Evolutionary conservation across 805 yeast genomes (phyloP), one percentile per base, ranked within the genome.

Genomic region (Cyberlindnera americana): DNA sequence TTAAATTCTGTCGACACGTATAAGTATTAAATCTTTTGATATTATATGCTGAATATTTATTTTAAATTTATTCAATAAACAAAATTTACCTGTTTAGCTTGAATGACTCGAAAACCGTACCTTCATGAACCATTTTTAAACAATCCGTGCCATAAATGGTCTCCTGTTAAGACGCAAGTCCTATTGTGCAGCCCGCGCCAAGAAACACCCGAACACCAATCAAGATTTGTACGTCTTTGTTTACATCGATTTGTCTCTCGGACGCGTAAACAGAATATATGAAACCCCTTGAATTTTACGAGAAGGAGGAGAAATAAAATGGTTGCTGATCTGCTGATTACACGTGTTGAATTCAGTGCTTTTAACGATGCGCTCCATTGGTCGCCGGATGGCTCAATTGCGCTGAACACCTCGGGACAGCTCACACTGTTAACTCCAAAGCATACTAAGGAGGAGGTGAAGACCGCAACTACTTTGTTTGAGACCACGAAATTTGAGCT

Each of bases 371-470:
- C 34, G 2, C 22, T 56, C 2, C 29, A 41, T 13, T 56, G 61
- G 61, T 31, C 56, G 1, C 43, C 49, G 2, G 50, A 52, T 32
- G 61, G 61, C 1, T 44, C 52, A 11, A 16, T 56, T n/a, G 56
- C 50, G 6, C 6, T 56, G 7, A 52, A 55, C 38, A 48, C 57
- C 1, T 10, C 26, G 2, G 40, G 45, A 12, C 50, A 52, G 22
- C 19, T 55, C 13, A 52, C 56, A 1, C 15, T 56, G 9, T 26
- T 52, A 13, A 41, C 37, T 3, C 56, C 61, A 10, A 55, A 44
- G 35, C 49, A 53, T 19, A 37, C 26, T 22, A 40, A 48, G 12
- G 33, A 40, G 3, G 35, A 24, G 10, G 24, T 43, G 11, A 53
- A 49, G 16, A 22, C 47, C 1, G 44, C 53, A 0, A 34, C 40